These are phyloP conservation scores for Marsdenia floribunda DNA, from an alignment of 257 asterid species.

Conservation along the genomic window DNA sequence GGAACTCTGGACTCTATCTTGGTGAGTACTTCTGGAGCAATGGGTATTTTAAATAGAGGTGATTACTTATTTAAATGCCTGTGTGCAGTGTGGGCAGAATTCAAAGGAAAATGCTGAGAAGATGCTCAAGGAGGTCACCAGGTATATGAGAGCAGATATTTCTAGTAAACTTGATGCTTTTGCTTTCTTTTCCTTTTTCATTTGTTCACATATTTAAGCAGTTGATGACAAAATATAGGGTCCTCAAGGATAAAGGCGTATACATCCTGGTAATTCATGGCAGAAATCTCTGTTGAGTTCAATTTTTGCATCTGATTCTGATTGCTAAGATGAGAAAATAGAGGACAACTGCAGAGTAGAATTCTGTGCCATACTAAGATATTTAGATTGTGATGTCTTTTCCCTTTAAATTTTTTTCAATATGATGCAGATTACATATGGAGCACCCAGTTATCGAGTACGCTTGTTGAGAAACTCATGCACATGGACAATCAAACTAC, in stretches of 20 bases:
- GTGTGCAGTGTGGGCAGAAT: constrained; percentile 55
- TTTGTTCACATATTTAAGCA: constrained; percentile 49
- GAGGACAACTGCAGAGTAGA: background rate
- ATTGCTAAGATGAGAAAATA: background rate
- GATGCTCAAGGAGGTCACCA: constrained; percentile 67
- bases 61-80: constrained; percentile 13
- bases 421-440: constrained; percentile 62
- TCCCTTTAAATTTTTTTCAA: constrained; percentile 1
- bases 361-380: background rate
- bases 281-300: background rate
- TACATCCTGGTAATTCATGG: constrained; percentile 55
- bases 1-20: constrained; percentile 78
- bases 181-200: constrained; percentile 34
- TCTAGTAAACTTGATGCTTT: constrained; percentile 21
- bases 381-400: too few species aligned
- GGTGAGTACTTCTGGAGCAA: constrained; percentile 38
- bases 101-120: constrained; percentile 56
- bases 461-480: constrained; percentile 41
- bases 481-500: constrained; percentile 58
- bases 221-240: constrained; percentile 74
- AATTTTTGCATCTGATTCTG: constrained; percentile 4
- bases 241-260: constrained; percentile 72
- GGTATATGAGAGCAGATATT: constrained; percentile 35
- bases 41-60: constrained; percentile 13
- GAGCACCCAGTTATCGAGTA: constrained; percentile 62